These are phyloP conservation scores for Aspergillus fumigatus DNA, from an alignment of 2,329 filamentous ascomycete genomes.

Conservation along the genomic window DNA sequence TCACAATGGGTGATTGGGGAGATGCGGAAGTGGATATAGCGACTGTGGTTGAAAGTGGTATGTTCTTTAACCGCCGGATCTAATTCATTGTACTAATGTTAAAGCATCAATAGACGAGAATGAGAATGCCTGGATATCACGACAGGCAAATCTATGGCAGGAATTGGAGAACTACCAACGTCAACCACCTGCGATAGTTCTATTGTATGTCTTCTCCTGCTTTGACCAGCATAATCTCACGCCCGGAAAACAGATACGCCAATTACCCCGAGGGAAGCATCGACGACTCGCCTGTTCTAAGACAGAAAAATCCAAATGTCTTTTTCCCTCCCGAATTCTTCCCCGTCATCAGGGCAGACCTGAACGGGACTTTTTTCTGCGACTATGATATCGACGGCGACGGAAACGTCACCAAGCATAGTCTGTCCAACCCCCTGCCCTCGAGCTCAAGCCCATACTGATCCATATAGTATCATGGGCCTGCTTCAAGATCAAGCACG, in stretches of 20 bases:
- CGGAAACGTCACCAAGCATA: not conserved
- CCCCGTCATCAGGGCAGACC: conserved; percentile 9
- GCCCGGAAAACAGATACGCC: not conserved
- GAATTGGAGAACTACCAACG: not conserved
- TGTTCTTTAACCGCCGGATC: not conserved
- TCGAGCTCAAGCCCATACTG: not conserved
- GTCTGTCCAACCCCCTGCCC: not conserved
- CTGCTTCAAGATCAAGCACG: conserved; percentile 22
- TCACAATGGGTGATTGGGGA: not conserved
- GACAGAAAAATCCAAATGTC: not conserved
- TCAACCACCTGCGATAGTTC: not conserved
- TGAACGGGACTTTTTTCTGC: conserved; percentile 19
- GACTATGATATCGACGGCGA: conserved; percentile 7
- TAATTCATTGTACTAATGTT: not conserved
- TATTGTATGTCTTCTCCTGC: not conserved
- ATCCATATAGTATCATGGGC: conserved; percentile 18
- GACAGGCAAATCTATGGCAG: not conserved
- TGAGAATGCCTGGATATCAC: not conserved
- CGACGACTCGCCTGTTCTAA: not conserved
- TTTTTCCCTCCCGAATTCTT: conserved; percentile 3
- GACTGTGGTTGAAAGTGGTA: not conserved
- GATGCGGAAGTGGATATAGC: not conserved
- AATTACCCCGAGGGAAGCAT: not conserved
- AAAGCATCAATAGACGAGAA: not conserved
- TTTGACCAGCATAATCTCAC: not conserved